Percentiles rank a stretch among this genome's conserved stretches.
phyloP scores from a whole-genome alignment of 2,329 filamentous ascomycete genomes.

The Phoma sp. region DNA sequence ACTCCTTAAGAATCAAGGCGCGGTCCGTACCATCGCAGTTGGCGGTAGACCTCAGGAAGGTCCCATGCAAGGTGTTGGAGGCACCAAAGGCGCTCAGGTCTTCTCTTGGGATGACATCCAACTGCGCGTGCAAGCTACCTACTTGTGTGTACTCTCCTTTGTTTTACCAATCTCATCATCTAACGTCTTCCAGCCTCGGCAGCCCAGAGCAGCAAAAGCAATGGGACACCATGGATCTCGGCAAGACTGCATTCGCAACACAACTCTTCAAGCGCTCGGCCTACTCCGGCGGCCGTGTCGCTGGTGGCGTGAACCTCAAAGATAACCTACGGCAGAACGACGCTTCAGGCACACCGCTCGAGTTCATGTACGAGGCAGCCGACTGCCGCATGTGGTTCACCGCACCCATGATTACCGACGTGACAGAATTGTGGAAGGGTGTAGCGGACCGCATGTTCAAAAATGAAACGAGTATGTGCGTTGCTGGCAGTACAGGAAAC shows the following conservation, averaged over 20 bases:
- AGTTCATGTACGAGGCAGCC: constrained; percentile 52
- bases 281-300: constrained; percentile 30
- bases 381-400: constrained; percentile 52
- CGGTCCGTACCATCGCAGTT: constrained; percentile 51
- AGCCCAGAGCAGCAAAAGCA: constrained; percentile 36
- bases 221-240: constrained; percentile 39
- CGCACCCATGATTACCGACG: constrained; percentile 42
- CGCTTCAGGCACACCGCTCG: constrained; percentile 46
- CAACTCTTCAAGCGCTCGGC: constrained; percentile 42
- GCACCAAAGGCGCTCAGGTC: constrained; percentile 53
- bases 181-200: constrained; percentile 28
- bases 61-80: constrained; percentile 54
- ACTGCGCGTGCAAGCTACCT: constrained; percentile 39
- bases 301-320: constrained; percentile 45
- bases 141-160: constrained; percentile 23
- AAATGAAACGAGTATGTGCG: constrained; percentile 32
- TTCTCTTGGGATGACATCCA: constrained; percentile 45
- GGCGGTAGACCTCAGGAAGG: constrained; percentile 51
- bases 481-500: constrained; percentile 40
- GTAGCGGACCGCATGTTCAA: constrained; percentile 47
- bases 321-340: constrained; percentile 49
- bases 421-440: constrained; percentile 47
- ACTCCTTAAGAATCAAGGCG: constrained; percentile 54
- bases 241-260: constrained; percentile 42
- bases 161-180: background rate